These are phyloP conservation scores for Candida xiaguanensis DNA, from an alignment of 805 yeast genomes.

Conservation along the genomic window DNA sequence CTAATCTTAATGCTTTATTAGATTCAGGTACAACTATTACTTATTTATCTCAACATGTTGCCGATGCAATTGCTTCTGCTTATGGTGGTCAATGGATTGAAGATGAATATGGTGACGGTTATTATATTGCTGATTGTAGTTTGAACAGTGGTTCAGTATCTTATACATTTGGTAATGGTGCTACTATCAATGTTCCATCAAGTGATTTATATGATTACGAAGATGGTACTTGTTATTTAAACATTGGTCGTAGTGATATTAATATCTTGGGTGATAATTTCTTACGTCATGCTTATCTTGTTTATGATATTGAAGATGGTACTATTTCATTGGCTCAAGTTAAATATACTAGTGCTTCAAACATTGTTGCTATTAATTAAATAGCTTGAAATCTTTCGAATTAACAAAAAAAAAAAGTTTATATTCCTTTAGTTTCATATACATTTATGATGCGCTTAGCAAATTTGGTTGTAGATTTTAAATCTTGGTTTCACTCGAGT, in stretches of 20 bases:
- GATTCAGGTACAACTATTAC: conserved; percentile 36
- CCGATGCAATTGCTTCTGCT: neutral
- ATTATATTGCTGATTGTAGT: conserved; percentile 6
- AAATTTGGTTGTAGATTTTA: no score
- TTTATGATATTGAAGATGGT: conserved; percentile 58
- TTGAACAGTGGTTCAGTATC: neutral
- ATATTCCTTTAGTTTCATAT: no score
- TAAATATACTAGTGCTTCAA: conserved; percentile 18
- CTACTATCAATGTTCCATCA: conserved; percentile 45
- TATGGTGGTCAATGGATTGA: conserved; percentile 1
- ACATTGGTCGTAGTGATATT: conserved; percentile 6
- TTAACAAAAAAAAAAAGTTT: no score
- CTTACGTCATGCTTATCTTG: conserved; percentile 60
- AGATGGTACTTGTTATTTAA: conserved; percentile 19
- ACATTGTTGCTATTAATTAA: conserved; percentile 10
- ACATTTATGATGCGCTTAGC: no score
- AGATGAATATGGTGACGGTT: neutral
- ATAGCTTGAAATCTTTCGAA: no score
- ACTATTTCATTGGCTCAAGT: conserved; percentile 51
- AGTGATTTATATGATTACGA: conserved; percentile 16
- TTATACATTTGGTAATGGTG: conserved; percentile 6
- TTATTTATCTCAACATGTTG: conserved; percentile 38
- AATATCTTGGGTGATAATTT: conserved; percentile 58
- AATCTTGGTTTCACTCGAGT: no score
- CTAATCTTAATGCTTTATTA: conserved; percentile 22